Evolutionary conservation across 1,284 basidiomycete species (phyloP).

Genomic region (Ceratobasidium sp.): DNA sequence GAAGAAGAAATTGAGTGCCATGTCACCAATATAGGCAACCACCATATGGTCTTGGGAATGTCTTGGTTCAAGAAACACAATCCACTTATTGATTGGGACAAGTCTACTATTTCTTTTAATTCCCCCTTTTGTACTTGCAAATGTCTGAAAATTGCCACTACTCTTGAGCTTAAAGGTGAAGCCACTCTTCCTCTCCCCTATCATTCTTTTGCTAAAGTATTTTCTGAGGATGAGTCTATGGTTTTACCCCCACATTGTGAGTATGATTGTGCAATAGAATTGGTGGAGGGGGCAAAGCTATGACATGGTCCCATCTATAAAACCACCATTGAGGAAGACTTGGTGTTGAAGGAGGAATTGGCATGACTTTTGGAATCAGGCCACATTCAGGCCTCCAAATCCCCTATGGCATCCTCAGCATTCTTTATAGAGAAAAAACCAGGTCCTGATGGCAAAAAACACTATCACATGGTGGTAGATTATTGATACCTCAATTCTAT

Average conservation of each 20-base stretch:
- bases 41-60: background rate
- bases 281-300: constrained; percentile 9
- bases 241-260: constrained; percentile 29
- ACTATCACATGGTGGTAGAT: constrained; percentile 27
- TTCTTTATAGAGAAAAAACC: constrained; percentile 39
- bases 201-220: constrained; percentile 21
- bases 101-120: background rate
- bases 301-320: constrained; percentile 20
- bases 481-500: constrained; percentile 40
- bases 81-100: background rate
- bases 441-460: too few species aligned
- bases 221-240: constrained; percentile 9
- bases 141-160: background rate
- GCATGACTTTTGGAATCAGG: constrained; percentile 23
- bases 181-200: background rate
- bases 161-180: background rate
- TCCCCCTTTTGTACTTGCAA: background rate
- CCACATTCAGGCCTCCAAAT: constrained; percentile 31
- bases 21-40: background rate
- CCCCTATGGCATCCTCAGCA: constrained; percentile 38
- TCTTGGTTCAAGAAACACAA: background rate
- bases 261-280: constrained; percentile 38
- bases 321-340: background rate
- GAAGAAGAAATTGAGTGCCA: background rate
- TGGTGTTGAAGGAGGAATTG: constrained; percentile 20